Conservation (phyloP, 495 filamentous ascomycete genomes). For the Barbatosphaeria neglecta region DNA sequence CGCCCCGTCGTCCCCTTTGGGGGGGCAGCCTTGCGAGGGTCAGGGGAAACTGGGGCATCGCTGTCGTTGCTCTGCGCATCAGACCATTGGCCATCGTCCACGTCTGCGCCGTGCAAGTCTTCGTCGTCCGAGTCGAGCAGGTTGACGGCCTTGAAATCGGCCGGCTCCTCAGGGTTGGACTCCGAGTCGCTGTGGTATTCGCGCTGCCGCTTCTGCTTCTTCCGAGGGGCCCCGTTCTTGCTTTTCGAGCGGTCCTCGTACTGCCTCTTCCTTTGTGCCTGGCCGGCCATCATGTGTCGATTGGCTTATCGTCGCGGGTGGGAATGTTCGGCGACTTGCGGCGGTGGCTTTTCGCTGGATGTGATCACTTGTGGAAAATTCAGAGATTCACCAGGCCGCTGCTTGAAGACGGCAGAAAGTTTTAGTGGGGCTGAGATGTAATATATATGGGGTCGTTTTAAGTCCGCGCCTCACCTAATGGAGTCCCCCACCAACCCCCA, state of each 20-base stretch:
- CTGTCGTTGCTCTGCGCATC: slow-evolving; percentile 8
- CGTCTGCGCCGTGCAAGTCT: slow-evolving; percentile 33
- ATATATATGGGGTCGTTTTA: no score
- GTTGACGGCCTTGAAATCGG: slow-evolving; percentile 50
- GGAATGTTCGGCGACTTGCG: no score
- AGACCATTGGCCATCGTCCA: slow-evolving; percentile 28
- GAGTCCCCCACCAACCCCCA: no score
- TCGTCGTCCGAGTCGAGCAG: slow-evolving; percentile 59
- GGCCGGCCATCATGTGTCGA: slow-evolving; percentile 15
- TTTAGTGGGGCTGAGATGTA: no score
- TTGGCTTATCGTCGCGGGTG: no score
- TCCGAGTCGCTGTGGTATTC: slow-evolving; percentile 65
- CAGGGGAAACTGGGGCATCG: no score
- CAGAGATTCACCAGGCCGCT: no score
- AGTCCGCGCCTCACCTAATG: no score
- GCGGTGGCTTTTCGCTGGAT: no score
- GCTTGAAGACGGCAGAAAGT: no score
- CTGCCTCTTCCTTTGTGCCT: slow-evolving; percentile 16
- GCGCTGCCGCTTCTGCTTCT: slow-evolving; percentile 60
- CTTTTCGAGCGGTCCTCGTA: slow-evolving; percentile 42
- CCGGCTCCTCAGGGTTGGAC: slow-evolving; percentile 33
- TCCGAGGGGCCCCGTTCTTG: slow-evolving; percentile 42
- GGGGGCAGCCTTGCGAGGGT: no score
- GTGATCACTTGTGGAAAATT: no score
- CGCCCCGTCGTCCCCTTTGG: neutral